Evolutionary conservation across 208 protist genomes (phyloP).

Genomic region (Endotrypanum monterogeii): DNA sequence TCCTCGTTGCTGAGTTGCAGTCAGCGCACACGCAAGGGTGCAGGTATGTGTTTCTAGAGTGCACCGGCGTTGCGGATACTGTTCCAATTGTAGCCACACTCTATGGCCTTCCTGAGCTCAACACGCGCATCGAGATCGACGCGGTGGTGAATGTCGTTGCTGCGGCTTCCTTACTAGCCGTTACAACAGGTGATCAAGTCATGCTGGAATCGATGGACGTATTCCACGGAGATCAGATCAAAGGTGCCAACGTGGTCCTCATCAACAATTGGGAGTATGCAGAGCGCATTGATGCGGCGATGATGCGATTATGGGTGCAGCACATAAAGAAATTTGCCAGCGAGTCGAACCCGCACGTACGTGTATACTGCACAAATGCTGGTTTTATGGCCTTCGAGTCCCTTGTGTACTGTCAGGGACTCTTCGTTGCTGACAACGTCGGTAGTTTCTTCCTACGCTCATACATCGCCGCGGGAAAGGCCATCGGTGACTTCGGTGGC

Average conservation of each 20-base stretch:
- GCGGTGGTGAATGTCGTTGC: slow-evolving; percentile 44
- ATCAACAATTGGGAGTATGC: slow-evolving; percentile 50
- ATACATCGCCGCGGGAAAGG: slow-evolving; percentile 24
- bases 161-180: slow-evolving; percentile 13
- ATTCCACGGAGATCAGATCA: slow-evolving; percentile 16
- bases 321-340: slow-evolving; percentile 13
- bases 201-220: slow-evolving; percentile 5
- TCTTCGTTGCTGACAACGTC: slow-evolving; percentile 32
- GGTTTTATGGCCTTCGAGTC: slow-evolving; percentile 28
- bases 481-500: slow-evolving; percentile 13
- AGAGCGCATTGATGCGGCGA: neutral
- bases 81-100: slow-evolving; percentile 39
- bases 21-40: slow-evolving; percentile 21
- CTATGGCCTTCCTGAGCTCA: slow-evolving; percentile 29
- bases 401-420: slow-evolving; percentile 18
- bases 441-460: slow-evolving; percentile 30
- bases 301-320: slow-evolving; percentile 19
- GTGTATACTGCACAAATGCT: slow-evolving; percentile 36
- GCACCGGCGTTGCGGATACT: slow-evolving; percentile 51
- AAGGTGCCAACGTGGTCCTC: slow-evolving; percentile 40
- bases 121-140: slow-evolving; percentile 32
- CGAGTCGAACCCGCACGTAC: slow-evolving; percentile 29
- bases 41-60: slow-evolving; percentile 44
- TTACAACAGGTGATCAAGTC: slow-evolving; percentile 11
- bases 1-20: slow-evolving; percentile 31